A percentile compares a stretch with the other conserved stretches of the same genome.
These are phyloP conservation scores for Kuraishia floccosa DNA, from an alignment of 805 yeast genomes.

Conservation along the genomic window DNA sequence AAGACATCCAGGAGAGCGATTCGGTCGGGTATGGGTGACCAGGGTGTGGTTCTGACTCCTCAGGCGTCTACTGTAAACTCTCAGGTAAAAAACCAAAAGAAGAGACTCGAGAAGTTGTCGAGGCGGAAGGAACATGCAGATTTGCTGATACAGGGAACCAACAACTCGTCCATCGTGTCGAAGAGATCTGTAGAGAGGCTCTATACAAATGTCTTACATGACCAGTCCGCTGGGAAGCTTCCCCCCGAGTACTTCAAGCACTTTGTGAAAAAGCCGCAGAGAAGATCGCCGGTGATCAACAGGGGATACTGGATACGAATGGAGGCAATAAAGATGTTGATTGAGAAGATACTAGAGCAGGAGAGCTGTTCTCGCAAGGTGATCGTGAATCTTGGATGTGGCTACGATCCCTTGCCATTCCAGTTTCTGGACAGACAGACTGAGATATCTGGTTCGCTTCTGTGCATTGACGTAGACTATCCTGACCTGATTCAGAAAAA, in stretches of 20 bases:
- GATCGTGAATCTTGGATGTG: slow-evolving; percentile 70
- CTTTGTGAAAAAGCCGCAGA: slow-evolving; percentile 54
- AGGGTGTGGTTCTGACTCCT: neutral
- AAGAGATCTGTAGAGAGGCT: slow-evolving; percentile 69
- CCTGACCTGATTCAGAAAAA: slow-evolving; percentile 56
- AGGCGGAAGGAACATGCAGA: slow-evolving; percentile 43
- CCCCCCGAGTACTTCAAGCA: slow-evolving; percentile 45
- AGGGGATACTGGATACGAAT: slow-evolving; percentile 78
- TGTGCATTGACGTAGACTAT: slow-evolving; percentile 65
- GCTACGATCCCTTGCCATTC: slow-evolving; percentile 56
- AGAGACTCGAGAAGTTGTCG: slow-evolving; percentile 26
- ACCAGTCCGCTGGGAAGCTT: slow-evolving; percentile 1
- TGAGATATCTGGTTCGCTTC: slow-evolving; percentile 11
- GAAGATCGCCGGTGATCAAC: slow-evolving; percentile 73
- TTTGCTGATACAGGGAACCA: slow-evolving; percentile 72
- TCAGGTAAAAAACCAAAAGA: slow-evolving; percentile 3
- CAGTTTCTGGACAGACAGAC: slow-evolving; percentile 26
- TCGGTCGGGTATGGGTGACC: too few species aligned
- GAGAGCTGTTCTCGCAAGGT: slow-evolving; percentile 10
- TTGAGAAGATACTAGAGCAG: slow-evolving; percentile 32
- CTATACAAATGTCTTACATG: slow-evolving; percentile 18
- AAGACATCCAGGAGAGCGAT: too few species aligned
- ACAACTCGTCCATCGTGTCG: slow-evolving; percentile 74
- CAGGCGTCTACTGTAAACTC: too few species aligned
- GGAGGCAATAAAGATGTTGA: slow-evolving; percentile 48